These are phyloP conservation scores for Linderniella brevidens DNA, from an alignment of 257 asterid species.

Conservation along the genomic window DNA sequence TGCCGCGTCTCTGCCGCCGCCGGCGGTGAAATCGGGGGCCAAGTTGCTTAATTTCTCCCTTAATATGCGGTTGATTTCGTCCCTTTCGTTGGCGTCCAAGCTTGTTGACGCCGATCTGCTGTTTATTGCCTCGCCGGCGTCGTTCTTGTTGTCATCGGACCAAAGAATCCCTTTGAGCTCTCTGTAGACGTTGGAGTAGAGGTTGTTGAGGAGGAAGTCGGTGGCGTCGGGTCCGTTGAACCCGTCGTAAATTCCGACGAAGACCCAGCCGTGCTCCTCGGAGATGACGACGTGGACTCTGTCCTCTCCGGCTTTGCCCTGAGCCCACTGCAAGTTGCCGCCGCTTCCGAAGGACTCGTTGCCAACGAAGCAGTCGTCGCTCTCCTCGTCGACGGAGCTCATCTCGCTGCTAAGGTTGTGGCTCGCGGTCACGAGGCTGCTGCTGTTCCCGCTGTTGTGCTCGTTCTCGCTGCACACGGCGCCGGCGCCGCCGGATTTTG, in stretches of 20 bases:
- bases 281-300: conserved; percentile 76
- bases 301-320: conserved; percentile 95
- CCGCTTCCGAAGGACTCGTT: conserved; percentile 53
- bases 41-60: conserved; percentile 30
- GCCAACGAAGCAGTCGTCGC: conserved; percentile 22
- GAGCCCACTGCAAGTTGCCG: conserved; percentile 93
- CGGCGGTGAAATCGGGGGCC: conserved; percentile 20
- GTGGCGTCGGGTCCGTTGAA: conserved; percentile 95
- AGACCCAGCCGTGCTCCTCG: conserved; percentile 82
- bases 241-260: conserved; percentile 89
- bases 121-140: conserved; percentile 11
- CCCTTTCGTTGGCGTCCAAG: conserved; percentile 29
- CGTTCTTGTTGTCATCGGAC: conserved; percentile 41
- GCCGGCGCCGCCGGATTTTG: conserved; percentile 1
- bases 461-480: conserved; percentile 12
- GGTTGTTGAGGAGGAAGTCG: conserved; percentile 54
- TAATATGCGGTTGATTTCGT: conserved; percentile 22
- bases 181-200: conserved; percentile 53
- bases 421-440: conserved; percentile 24
- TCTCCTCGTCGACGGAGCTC: conserved; percentile 61
- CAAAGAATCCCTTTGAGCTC: conserved; percentile 75
- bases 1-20: conserved; percentile 3
- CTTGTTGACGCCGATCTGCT: conserved; percentile 14
- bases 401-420: conserved; percentile 40
- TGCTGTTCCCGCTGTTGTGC: conserved; percentile 18